Percentiles rank a stretch among this genome's conserved stretches.
These are phyloP conservation scores for Pisolithus sp. DNA, from an alignment of 768 basidiomycete species.

Conservation along the genomic window DNA sequence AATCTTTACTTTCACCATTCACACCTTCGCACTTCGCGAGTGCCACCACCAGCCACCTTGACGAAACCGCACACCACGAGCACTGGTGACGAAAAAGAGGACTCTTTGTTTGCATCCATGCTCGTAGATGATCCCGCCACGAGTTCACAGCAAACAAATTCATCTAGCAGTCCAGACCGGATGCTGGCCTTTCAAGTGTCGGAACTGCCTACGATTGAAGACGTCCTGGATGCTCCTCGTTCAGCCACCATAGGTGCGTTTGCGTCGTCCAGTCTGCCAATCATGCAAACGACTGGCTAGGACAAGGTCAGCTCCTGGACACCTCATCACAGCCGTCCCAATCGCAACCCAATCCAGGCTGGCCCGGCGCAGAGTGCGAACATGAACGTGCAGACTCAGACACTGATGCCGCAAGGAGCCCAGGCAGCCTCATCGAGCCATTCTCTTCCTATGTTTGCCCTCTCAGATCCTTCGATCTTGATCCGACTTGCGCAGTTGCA, in stretches of 20 bases:
- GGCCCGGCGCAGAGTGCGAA: not conserved
- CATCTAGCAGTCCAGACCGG: constrained; percentile 10
- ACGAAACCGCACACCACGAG: constrained; percentile 14
- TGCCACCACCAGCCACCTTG: constrained; percentile 3
- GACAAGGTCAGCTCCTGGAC: constrained; percentile 2
- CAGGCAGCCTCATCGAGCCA: not conserved
- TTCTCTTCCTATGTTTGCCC: constrained; percentile 10
- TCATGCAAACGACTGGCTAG: not conserved
- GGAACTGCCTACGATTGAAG: not conserved
- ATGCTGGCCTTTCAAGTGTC: constrained; percentile 11
- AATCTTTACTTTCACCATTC: constrained; percentile 77
- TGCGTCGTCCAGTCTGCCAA: not conserved
- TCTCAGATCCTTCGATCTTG: constrained; percentile 18
- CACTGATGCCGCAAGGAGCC: not conserved
- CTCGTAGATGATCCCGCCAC: constrained; percentile 4
- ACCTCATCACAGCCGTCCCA: not conserved
- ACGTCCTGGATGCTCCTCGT: not conserved
- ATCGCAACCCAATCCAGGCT: constrained; percentile 1
- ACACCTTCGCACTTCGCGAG: constrained; percentile 34
- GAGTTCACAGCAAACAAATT: constrained; percentile 12
- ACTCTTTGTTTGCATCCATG: not conserved
- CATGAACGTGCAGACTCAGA: not conserved
- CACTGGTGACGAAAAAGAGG: not conserved
- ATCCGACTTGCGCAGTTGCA: constrained; percentile 22
- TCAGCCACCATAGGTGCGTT: constrained; percentile 1